Base-by-base conservation (phyloP, 176 grass and related monocot species). In the Leersia perrieri region DNA sequence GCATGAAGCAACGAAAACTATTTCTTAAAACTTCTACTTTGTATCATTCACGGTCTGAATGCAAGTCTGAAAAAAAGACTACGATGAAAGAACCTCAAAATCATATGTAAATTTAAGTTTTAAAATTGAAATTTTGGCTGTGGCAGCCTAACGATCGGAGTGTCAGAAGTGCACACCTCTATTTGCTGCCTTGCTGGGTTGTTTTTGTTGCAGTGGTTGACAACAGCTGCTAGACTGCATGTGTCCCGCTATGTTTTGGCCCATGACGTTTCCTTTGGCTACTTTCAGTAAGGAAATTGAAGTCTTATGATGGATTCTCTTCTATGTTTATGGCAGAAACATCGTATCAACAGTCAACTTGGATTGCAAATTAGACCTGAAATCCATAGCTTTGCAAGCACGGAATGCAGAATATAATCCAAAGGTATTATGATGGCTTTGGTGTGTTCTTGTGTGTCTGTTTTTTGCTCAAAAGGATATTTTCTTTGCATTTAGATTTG, bases 331-430 rank as follows among this genome's bases (percentile, higher is more conserved):
- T 88, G 53, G 25, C 82, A 98, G 96, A 86, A 98, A 98, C 70
- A 98, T 98, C 0, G 96, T 98, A 30, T 98, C 96, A 7, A 98
- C 96, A 3, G 96, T 98, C 57, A 98, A 98, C 89, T 86, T 98
- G 83, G 96, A 98, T 49, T 98, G 96, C 39, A 98, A 98, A 28
- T 81, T 98, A 75, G 96, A 95, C 22, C 92, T 98, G 63, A 98
- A 98, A 88, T 75, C 90, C 16, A 98, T 98, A 51, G 96, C 96
- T 83, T 55, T 98, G 70, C 96, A 98, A 86, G 92, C 96, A 9
- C 88, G 96, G 16, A 98, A 98, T 86, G 96, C 96, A 1, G 96
- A 98, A 57, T 98, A 98, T 71, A 98, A 98, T 44, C 96, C 96
- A 1, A 98, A 98, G 96, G 96, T 98, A 88, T 49, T 72, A 16